Evolutionary conservation across 805 yeast species (phyloP).

Genomic region (Saccharomycopsis fodiens): DNA sequence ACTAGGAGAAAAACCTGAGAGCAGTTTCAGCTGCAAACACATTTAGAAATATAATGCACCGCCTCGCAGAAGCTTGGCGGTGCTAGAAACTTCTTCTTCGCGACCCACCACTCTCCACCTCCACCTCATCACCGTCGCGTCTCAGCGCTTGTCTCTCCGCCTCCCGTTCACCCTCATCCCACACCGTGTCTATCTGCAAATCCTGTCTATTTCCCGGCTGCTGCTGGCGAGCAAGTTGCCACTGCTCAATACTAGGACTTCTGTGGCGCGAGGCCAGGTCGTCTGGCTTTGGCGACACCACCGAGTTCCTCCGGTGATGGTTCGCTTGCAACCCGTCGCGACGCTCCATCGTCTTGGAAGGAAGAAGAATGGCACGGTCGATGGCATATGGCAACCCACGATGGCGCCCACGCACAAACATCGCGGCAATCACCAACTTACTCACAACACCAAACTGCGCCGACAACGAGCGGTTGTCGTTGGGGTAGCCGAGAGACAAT

Average conservation of each 20-base stretch:
- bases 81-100: too few relatives aligned
- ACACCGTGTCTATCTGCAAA: neutral
- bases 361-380: slow-evolving; percentile 89
- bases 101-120: too few relatives aligned
- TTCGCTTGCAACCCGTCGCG: slow-evolving; percentile 55
- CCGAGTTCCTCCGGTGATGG: slow-evolving; percentile 24
- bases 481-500: slow-evolving; percentile 76
- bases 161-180: neutral
- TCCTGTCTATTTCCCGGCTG: too few relatives aligned
- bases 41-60: too few relatives aligned
- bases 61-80: too few relatives aligned
- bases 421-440: slow-evolving; percentile 76
- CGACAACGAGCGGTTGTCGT: slow-evolving; percentile 57
- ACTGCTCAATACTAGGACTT: slow-evolving; percentile 5
- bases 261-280: neutral
- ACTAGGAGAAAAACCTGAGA: too few relatives aligned
- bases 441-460: slow-evolving; percentile 66
- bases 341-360: slow-evolving; percentile 55
- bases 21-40: too few relatives aligned
- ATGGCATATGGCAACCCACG: slow-evolving; percentile 92
- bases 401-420: slow-evolving; percentile 92
- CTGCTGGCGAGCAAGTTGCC: neutral
- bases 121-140: too few relatives aligned
- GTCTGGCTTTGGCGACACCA: neutral
- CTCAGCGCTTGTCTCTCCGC: too few relatives aligned